phyloP scores from a whole-genome alignment of 257 asterid species.

The Echium plantagineum region DNA sequence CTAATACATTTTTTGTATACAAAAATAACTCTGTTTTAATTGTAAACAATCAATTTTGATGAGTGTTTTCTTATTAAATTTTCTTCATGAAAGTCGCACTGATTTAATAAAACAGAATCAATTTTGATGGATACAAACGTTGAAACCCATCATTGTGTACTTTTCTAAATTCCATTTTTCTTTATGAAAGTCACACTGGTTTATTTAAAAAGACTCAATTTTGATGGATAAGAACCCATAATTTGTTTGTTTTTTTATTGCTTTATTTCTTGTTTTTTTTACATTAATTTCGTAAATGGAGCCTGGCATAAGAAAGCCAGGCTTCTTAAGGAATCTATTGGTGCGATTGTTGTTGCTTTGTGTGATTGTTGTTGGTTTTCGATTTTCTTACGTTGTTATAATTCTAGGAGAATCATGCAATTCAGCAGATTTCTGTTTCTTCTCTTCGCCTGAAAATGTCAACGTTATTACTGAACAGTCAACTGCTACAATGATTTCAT shows the following conservation, averaged over 20 bases:
- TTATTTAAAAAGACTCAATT: too few species aligned
- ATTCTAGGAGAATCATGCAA: conserved; percentile 95
- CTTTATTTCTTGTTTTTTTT: too few species aligned
- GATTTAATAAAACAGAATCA: too few species aligned
- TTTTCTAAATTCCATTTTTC: too few species aligned
- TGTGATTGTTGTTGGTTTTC: conserved; percentile 46
- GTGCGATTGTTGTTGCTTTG: conserved; percentile 64
- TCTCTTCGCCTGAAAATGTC: conserved; percentile 57
- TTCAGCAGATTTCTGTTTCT: conserved; percentile 82
- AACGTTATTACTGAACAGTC: conserved; percentile 1
- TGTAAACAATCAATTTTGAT: neutral
- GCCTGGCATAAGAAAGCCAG: conserved; percentile 38
- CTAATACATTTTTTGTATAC: neutral
- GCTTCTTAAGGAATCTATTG: conserved; percentile 50
- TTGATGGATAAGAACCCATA: neutral
- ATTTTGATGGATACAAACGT: neutral
- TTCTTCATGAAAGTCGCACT: neutral
- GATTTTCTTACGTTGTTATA: conserved; percentile 75
- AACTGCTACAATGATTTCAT: neutral
- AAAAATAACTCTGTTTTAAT: too few species aligned
- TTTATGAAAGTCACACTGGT: too few species aligned
- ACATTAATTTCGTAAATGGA: conserved; percentile 27
- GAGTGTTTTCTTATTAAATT: neutral
- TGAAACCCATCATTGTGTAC: neutral
- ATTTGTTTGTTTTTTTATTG: neutral